Base-by-base conservation (phyloP, 345 rosid genomes). In the Nasturtium officinale region DNA sequence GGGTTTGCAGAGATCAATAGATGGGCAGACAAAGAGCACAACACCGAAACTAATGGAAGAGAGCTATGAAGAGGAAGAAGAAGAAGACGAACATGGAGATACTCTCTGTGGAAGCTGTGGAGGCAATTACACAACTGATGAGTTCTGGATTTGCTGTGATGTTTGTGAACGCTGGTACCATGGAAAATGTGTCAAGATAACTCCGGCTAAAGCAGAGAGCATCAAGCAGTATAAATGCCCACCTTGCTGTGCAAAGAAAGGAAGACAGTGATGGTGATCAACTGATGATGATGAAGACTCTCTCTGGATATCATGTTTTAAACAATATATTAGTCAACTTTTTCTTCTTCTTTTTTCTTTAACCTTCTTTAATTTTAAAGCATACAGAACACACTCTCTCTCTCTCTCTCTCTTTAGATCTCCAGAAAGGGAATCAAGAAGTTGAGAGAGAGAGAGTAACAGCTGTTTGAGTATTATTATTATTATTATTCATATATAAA, bases 201-300 rank as follows among this genome's bases (percentile, higher is more conserved):
- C 96, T 37, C 96, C 94, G 0, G 86, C 94, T 0, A 89, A 84
- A 84, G 97, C 97, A 23, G 96, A 87, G 52, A 85, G 83, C 68
- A 89, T 91, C 61, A 85, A 91, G 86, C 95, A 91, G 65, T 91
- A 91, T 80, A 87, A 86, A 75, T 89, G 97, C 79, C 97, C 97
- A 9, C 80, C 86, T 71, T 91, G 97, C 90, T 84, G 90, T 84
- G 52, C 84, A 57, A 90, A 89, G 86, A 87, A 85, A 79, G 84
- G 81, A 78, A 79, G 81, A 79, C 81, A 82, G 82, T 82, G 83
- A 79, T 61, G 50, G 10, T 45, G 58, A 54, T 63, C 12, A 64
- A 75, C 61, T 25, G 11, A 29, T 61, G 68, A 28, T 65, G 38
- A 35, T 30, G 15, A 69, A 29, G 58, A 45, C 35, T 45, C 50